Percentiles rank a stretch among this genome's conserved stretches.
phyloP scores from a whole-genome alignment of 2,329 filamentous ascomycete genomes.

The Penicillium crustosum region DNA sequence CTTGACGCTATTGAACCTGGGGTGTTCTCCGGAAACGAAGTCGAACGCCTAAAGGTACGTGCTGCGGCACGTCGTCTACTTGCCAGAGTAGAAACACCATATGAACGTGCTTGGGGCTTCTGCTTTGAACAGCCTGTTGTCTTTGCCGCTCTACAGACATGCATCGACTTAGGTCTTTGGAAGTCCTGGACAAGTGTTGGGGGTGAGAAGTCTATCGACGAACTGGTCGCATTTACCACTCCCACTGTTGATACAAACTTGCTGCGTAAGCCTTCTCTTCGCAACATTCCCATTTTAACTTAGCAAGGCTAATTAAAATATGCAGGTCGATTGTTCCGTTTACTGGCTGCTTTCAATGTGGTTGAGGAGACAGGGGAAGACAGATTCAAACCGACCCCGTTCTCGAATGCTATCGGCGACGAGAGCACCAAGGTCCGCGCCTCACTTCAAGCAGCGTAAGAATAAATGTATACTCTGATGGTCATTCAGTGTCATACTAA shows the following conservation, averaged over 20 bases:
- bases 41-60: constrained; percentile 27
- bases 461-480: not conserved
- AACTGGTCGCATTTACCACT: constrained; percentile 29
- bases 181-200: constrained; percentile 30
- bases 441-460: constrained; percentile 33
- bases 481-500: not conserved
- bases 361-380: constrained; percentile 34
- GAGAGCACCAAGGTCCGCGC: constrained; percentile 32
- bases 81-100: constrained; percentile 33
- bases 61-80: constrained; percentile 32
- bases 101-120: constrained; percentile 35
- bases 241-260: constrained; percentile 30
- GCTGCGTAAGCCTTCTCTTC: constrained; percentile 22
- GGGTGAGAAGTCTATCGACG: constrained; percentile 31
- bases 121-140: constrained; percentile 33
- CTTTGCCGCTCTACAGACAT: constrained; percentile 32
- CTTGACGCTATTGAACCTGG: constrained; percentile 22
- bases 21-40: constrained; percentile 20
- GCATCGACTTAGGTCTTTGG: constrained; percentile 35
- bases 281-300: too few species aligned
- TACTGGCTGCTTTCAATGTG: constrained; percentile 33
- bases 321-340: constrained; percentile 31
- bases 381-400: constrained; percentile 33
- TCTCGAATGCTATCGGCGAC: constrained; percentile 35
- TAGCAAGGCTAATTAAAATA: not conserved